phyloP scores from a whole-genome alignment of 768 basidiomycete genomes.

The Boletales sp. region DNA sequence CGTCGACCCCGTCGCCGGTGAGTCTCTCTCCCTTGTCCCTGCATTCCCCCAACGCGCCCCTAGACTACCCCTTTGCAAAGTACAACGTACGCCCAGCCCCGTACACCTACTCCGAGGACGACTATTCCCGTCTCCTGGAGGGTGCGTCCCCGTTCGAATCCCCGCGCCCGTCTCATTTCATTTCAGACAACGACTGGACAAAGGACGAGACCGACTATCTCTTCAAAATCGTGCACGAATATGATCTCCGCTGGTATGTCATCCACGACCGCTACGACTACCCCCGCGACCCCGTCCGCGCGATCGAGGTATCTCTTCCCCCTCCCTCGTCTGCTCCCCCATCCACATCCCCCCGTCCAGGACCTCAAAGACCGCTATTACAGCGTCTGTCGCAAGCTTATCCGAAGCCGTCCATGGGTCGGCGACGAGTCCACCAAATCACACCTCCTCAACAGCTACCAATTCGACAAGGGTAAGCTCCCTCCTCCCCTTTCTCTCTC shows the following conservation, averaged over 20 bases:
- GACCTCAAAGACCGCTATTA: slow-evolving; percentile 95
- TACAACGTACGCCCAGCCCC: slow-evolving; percentile 69
- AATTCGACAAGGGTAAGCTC: slow-evolving; percentile 80
- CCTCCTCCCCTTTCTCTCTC: background rate
- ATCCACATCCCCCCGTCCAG: slow-evolving; percentile 24
- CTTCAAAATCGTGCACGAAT: slow-evolving; percentile 74
- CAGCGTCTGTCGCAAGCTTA: slow-evolving; percentile 82
- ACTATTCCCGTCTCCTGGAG: slow-evolving; percentile 77
- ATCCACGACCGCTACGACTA: slow-evolving; percentile 88
- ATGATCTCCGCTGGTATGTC: slow-evolving; percentile 86
- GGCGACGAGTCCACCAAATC: slow-evolving; percentile 76
- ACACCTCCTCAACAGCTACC: slow-evolving; percentile 63
- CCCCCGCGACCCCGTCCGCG: slow-evolving; percentile 47
- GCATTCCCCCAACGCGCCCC: background rate
- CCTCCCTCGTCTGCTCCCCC: background rate
- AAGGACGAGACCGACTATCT: slow-evolving; percentile 94
- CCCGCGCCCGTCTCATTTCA: background rate
- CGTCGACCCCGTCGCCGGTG: slow-evolving; percentile 54
- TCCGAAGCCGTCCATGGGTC: slow-evolving; percentile 78
- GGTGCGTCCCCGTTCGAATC: slow-evolving; percentile 39
- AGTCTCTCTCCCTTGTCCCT: slow-evolving; percentile 12
- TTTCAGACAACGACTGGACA: slow-evolving; percentile 77
- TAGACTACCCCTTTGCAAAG: slow-evolving; percentile 79
- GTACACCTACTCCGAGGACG: slow-evolving; percentile 79
- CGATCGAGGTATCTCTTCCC: slow-evolving; percentile 58